Evolutionary conservation across 352 stramenopile genomes (phyloP).

Genomic region (Saprolegnia diclina): DNA sequence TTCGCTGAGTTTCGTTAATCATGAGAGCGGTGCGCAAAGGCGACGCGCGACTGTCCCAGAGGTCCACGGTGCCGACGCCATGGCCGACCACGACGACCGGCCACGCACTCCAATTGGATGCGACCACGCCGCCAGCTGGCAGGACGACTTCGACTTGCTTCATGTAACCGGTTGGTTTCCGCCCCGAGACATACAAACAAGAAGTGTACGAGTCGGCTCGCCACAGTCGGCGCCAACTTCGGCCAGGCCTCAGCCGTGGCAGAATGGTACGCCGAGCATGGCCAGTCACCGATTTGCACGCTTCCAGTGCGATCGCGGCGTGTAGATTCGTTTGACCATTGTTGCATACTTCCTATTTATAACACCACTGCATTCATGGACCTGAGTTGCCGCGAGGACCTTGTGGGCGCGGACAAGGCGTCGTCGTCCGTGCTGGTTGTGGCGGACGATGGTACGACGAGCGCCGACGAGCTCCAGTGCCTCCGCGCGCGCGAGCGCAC

Average conservation of each 20-base stretch:
- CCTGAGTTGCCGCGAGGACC: slow-evolving; percentile 16
- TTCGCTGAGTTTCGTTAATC: too few relatives aligned
- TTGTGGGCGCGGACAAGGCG: background rate
- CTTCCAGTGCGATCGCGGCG: background rate
- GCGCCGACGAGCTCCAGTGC: background rate
- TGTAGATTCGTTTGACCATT: background rate
- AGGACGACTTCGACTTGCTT: background rate
- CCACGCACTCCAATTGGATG: background rate
- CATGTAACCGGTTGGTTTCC: background rate
- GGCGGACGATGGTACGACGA: background rate
- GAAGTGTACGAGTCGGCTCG: background rate
- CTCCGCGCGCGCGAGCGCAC: background rate
- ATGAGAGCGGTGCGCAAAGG: too few relatives aligned
- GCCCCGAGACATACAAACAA: background rate
- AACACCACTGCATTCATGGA: background rate
- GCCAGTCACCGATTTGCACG: background rate
- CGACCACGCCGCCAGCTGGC: background rate
- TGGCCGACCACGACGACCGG: too few relatives aligned
- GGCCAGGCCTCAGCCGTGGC: too few relatives aligned
- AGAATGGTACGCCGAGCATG: background rate
- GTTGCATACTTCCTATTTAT: background rate
- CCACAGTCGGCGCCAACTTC: too few relatives aligned
- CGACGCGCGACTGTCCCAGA: too few relatives aligned
- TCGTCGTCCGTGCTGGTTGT: background rate
- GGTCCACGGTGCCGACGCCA: too few relatives aligned